Base-by-base conservation (phyloP, 1,284 basidiomycete genomes). In the Waitea zeae region DNA sequence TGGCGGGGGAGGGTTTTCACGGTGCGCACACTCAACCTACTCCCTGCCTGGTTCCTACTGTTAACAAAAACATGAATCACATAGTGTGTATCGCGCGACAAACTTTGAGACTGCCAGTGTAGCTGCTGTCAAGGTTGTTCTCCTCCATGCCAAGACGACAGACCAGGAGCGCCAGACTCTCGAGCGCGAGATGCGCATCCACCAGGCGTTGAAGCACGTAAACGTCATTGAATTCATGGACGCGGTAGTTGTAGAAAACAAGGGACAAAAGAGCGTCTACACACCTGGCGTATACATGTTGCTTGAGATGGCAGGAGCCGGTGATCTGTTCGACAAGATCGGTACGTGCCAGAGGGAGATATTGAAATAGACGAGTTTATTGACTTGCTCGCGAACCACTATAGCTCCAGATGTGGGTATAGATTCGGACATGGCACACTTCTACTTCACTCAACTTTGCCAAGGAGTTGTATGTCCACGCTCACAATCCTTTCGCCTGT, bases 251-350 rank as follows among this genome's bases (percentile, higher is more conserved):
- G 72, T 88, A 0, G 86, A 89, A 39, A 57, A 65, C 26, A 68
- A 76, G 39, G 66, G 72, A n/a, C 9, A n/a, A 38, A 59, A 65
- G 37, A 52, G 59, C 3, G 49, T 55, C 0, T 84, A 74, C 46
- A 56, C 77, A 1, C 79, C 86, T 0, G 89, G 83, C 0, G 66
- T 90, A 29, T 98, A 97, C 51, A 88, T 98, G 64, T 59, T 97
- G 17, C 60, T 98, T 42, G 93, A 97, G 53, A 62, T 93, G 28
- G 93, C 92, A 0, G 78, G 78, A 1, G 92, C 90, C 30, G 93
- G 95, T 0, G 93, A 98, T 53, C 57, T 98, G 28, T 98, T 98
- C 51, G 95, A 98, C 57, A 97, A 97, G 62, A 97, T 98, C 40
- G 83, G 90, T 90, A 47, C 3, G 63, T n/a, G n/a, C n/a, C n/a